Evolutionary conservation across 2,329 filamentous ascomycete species (phyloP).

Genomic region (Xylaria sp.): DNA sequence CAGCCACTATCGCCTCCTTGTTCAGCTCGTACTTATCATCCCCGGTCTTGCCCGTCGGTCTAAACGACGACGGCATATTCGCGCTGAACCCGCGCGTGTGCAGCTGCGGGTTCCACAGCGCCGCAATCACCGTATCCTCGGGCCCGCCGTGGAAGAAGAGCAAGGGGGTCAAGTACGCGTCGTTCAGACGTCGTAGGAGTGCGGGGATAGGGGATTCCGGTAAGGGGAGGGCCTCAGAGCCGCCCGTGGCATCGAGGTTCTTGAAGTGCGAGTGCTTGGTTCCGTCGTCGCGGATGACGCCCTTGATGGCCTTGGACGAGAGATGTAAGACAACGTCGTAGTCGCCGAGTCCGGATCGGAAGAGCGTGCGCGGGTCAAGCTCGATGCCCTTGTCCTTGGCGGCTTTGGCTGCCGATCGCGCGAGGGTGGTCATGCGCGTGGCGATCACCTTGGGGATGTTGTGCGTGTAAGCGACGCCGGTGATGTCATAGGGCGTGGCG

Average conservation of each 20-base stretch:
- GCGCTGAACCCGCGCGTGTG: conserved; percentile 60
- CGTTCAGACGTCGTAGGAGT: conserved; percentile 63
- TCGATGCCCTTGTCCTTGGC: conserved; percentile 48
- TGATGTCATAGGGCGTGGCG: conserved; percentile 70
- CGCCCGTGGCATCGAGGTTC: conserved; percentile 62
- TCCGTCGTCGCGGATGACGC: conserved; percentile 36
- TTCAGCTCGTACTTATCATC: conserved; percentile 56
- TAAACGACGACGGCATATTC: conserved; percentile 62
- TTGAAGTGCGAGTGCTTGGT: conserved; percentile 59
- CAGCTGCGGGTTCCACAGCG: conserved; percentile 54
- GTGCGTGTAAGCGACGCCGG: conserved; percentile 75
- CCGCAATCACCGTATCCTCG: conserved; percentile 52
- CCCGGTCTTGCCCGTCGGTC: conserved; percentile 44
- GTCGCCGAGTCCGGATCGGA: conserved; percentile 65
- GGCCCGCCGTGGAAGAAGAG: conserved; percentile 72
- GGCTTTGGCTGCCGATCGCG: conserved; percentile 66
- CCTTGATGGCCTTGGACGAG: conserved; percentile 47
- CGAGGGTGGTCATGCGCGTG: conserved; percentile 73
- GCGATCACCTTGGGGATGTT: conserved; percentile 77
- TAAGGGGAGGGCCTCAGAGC: conserved; percentile 37
- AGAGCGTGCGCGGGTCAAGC: conserved; percentile 57
- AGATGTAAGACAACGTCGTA: conserved; percentile 85
- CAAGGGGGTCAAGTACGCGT: conserved; percentile 61
- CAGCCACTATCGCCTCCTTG: conserved; percentile 59
- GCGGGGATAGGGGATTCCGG: conserved; percentile 56